These are phyloP conservation scores for Boletus pseudopeckii DNA, from an alignment of 768 basidiomycete genomes.

Conservation along the genomic window DNA sequence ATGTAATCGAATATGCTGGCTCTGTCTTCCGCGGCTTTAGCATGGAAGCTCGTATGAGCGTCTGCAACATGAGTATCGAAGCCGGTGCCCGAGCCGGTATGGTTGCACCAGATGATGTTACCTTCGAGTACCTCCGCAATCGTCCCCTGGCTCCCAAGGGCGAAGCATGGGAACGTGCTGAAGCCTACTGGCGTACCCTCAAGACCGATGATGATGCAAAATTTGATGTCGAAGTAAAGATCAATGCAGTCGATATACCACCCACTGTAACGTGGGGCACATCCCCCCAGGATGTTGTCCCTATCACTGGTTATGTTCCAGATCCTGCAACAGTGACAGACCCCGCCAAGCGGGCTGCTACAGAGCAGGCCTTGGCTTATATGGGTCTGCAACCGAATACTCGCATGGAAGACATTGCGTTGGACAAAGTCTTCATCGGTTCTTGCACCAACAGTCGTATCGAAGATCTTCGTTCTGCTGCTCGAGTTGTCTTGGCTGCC, in stretches of 20 bases:
- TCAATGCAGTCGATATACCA: constrained; percentile 80
- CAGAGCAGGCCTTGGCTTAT: constrained; percentile 74
- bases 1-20: constrained; percentile 90
- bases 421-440: constrained; percentile 92
- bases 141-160: constrained; percentile 81
- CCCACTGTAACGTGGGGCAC: constrained; percentile 94
- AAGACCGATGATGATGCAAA: constrained; percentile 78
- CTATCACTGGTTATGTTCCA: constrained; percentile 80
- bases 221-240: constrained; percentile 79
- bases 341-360: constrained; percentile 60
- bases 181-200: constrained; percentile 82
- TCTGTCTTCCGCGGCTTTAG: constrained; percentile 79
- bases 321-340: constrained; percentile 67
- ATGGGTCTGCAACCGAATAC: constrained; percentile 83
- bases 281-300: constrained; percentile 82
- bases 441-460: constrained; percentile 95
- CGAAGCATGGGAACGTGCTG: constrained; percentile 81
- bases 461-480: constrained; percentile 80
- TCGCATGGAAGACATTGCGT: constrained; percentile 69
- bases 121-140: constrained; percentile 77
- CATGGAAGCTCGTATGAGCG: constrained; percentile 90
- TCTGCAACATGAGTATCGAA: constrained; percentile 95
- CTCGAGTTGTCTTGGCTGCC: constrained; percentile 69
- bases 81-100: constrained; percentile 91
- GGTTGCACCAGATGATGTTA: constrained; percentile 87